Conservation (phyloP, 495 filamentous ascomycete genomes). For the Recurvomyces mirabilis region DNA sequence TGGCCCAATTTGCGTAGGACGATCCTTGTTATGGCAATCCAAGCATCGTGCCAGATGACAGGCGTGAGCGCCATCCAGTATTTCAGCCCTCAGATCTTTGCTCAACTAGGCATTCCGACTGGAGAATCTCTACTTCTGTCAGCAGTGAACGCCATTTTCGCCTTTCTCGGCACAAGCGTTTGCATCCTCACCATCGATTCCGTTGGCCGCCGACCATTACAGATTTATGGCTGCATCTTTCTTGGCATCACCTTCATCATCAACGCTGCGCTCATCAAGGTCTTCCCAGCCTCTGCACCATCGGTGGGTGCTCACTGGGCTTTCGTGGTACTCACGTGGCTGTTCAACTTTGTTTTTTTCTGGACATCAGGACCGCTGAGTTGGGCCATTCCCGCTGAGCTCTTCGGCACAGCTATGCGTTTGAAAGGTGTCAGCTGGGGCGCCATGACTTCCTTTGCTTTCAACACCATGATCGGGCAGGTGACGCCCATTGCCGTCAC, state of each 20-base stretch:
- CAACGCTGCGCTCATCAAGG: conserved; percentile 17
- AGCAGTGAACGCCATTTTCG: conserved; percentile 22
- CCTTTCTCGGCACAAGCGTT: conserved; percentile 11
- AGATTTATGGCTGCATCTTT: conserved; percentile 17
- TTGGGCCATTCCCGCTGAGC: conserved; percentile 24
- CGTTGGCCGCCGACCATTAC: conserved; percentile 18
- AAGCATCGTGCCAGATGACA: conserved; percentile 30
- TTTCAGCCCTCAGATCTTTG: conserved; percentile 64
- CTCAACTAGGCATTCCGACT: conserved; percentile 43
- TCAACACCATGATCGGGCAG: conserved; percentile 29
- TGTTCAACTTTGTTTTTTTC: conserved; percentile 24
- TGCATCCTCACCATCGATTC: conserved; percentile 20
- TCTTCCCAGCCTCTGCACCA: conserved; percentile 13
- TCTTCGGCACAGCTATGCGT: conserved; percentile 23
- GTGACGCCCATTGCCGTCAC: conserved; percentile 24
- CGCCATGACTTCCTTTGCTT: conserved; percentile 25
- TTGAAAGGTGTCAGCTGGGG: conserved; percentile 20
- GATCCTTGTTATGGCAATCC: conserved; percentile 27
- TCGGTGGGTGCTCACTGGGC: conserved; percentile 23
- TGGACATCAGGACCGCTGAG: conserved; percentile 22
- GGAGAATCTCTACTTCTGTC: conserved; percentile 41
- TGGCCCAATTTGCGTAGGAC: conserved; percentile 22
- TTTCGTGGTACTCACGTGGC: conserved; percentile 23
- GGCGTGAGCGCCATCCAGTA: conserved; percentile 34
- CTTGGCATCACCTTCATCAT: conserved; percentile 21